These are phyloP conservation scores for Globisporangium nodosum DNA, from an alignment of 352 stramenopile species.

Conservation along the genomic window DNA sequence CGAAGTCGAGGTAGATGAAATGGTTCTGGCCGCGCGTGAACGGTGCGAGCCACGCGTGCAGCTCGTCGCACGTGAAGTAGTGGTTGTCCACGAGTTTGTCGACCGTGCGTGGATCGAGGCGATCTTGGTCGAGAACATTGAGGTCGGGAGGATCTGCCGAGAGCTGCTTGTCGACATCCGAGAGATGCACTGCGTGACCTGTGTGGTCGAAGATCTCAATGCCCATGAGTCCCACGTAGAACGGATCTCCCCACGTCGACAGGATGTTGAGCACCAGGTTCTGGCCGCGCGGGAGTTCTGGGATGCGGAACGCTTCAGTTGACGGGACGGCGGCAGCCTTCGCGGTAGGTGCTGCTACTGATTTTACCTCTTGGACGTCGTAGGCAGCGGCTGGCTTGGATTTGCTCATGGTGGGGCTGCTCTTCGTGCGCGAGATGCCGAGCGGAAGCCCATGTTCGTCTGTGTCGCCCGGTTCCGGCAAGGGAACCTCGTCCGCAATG, in stretches of 20 bases:
- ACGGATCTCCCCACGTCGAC: slow-evolving; percentile 87
- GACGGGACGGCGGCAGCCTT: background rate
- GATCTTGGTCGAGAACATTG: slow-evolving; percentile 75
- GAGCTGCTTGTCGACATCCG: slow-evolving; percentile 62
- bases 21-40: slow-evolving; percentile 74
- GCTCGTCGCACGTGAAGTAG: slow-evolving; percentile 83
- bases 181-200: slow-evolving; percentile 56
- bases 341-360: background rate
- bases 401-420: background rate
- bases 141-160: slow-evolving; percentile 74
- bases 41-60: slow-evolving; percentile 86
- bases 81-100: slow-evolving; percentile 89
- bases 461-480: background rate
- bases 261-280: slow-evolving; percentile 81
- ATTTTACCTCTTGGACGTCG: background rate
- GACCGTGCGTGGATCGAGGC: slow-evolving; percentile 69
- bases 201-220: slow-evolving; percentile 87
- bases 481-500: slow-evolving; percentile 18
- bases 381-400: background rate
- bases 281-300: slow-evolving; percentile 59
- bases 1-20: slow-evolving; percentile 73
- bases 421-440: background rate
- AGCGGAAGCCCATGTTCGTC: slow-evolving; percentile 8
- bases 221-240: slow-evolving; percentile 89
- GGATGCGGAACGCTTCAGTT: slow-evolving; percentile 58